Base-by-base conservation (phyloP, 805 yeast species). In the Myxozyma neotropica region DNA sequence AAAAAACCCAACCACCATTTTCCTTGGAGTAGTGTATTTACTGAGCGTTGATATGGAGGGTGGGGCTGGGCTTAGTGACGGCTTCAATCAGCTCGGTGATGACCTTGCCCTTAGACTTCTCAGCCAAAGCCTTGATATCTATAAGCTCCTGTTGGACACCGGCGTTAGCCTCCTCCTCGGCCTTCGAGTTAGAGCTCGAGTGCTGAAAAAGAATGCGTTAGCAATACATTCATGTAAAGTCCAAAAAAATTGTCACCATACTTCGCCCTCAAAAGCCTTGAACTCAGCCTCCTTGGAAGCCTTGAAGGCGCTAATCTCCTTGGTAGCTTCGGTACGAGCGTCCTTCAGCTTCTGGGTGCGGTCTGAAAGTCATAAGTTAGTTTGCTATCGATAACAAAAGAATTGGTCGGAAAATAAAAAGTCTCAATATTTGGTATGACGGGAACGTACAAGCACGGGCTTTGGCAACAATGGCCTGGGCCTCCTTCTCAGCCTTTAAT, bases 391-490 rank as follows among this genome's bases (percentile, higher is more conserved):
- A n/a, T n/a, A n/a, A n/a, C n/a, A n/a, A n/a, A n/a, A n/a, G 23
- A 44, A 5, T 5, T n/a, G 15, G 8, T 4, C 21, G 35, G 12
- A 3, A 53, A 70, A 26, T 48, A 27, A 7, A 78, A 79, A 2
- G 78, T 73, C 55, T 69, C 40, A 26, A 59, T 5, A 5, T 39
- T 24, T 27, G 46, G n/a, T 5, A 6, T 23, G 55, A 50, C 13
- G 55, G 24, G 46, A 35, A 82, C 83, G 72, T 80, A 80, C 86
- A 90, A 69, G 86, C 82, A 80, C 98, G 89, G 24, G 99, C 97
- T 73, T 88, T 87, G 70, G 92, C 82, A 63, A 94, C 98, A 65
- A 92, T 88, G 69, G 86, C 92, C 69, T 96, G 97, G n/a, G 99
- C 98, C 70, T 89, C 93, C 77, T 88, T 90, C 79, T 94, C 99